Evolutionary conservation across 805 yeast species (phyloP), one percentile per base, ranked within the genome.

Genomic region (Wickerhamiella parazyma): DNA sequence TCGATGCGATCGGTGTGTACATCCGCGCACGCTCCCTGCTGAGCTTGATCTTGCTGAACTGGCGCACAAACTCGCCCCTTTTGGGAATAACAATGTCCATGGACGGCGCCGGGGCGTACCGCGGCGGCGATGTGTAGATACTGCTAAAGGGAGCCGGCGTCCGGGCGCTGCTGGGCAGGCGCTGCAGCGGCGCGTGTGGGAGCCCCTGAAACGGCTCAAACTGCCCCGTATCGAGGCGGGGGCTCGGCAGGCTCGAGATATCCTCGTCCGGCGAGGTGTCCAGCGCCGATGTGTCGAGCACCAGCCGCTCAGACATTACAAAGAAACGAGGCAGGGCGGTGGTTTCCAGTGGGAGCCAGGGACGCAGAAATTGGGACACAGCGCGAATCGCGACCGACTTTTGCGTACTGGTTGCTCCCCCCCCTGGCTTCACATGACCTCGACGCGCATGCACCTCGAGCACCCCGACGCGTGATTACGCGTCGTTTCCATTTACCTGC

Each of bases 181-280:
- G 33, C 46, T 39, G 34, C 35, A 22, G 33, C 12, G 45, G 38
- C 28, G 33, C 25, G 8, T 11, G 43, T 7, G 36, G 46, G 24
- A 21, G 36, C 26, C 26, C 39, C 9, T 37, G 17, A 26, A 43
- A 46, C 20, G 41, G 38, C 33, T 42, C 45, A 28, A 46, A 46
- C 17, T 40, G 36, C 11, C 45, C 44, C 12, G 20, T 31, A 21
- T 36, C 39, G 14, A 41, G 33, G 2, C 45, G 38, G 4, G 49
- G 49, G 19, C 47, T 43, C 3, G 49, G 49, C 17, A 46, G 38
- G 24, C 41, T 28, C 10, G 47, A 44, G 14, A 46, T 38, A 31
- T 44, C 48, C 31, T 11, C 31, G 31, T 28, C 31, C 12, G 31
- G 31, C 31, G 31, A 28, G 8, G 31, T 28, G 16, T 28, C 31